Evolutionary conservation across 1,139 yeast genomes (phyloP), one percentile per base, ranked within the genome.

Genomic region (Hyphopichia wangnamkhiaoensis): DNA sequence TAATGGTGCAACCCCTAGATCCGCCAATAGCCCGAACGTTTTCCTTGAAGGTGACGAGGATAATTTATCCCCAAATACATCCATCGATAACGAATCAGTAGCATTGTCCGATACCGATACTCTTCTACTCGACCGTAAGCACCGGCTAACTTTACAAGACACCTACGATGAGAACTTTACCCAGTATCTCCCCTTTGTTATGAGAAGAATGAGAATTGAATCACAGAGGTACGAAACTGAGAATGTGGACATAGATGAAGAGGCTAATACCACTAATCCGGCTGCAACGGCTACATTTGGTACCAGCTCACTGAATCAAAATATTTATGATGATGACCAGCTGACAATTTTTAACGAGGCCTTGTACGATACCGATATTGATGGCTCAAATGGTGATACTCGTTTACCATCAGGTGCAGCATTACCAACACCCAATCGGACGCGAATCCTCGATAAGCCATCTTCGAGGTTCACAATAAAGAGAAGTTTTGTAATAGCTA

Each of bases 111-210:
- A 61, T 27, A 41, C 59, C 2, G 62, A 54, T 10, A 61, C 67
- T 1, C 48, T 61, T 29, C 42, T 45, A 29, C 48, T 52, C 19
- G 54, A 52, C 33, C 37, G 41, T 27, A 34, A 39, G 1, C 56
- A 59, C 18, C 48, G 64, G n/a, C 46, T 61, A 31, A 68, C 66
- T 27, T 53, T 71, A 9, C 77, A 70, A 47, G 61, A 56, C 0
- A 53, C 63, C 1, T 72, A 54, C 44, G 54, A 52, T 29, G 74
- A 65, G 15, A 72, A 72, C 43, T 70, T 65, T 46, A 61, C 68
- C 19, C 48, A 52, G 25, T 72, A 70, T 46, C 47, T 66, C 9
- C 78, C 78, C 1, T 72, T 52, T 49, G 46, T 70, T 7, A 37
- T 67, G 16, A 49, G 73, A 29, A 52, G 62, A 29, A 38, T 58